A percentile compares a stretch with the other conserved stretches of the same genome.
Conservation (phyloP, 2,329 filamentous ascomycete genomes). For the Aaosphaeria pasadenensis region DNA sequence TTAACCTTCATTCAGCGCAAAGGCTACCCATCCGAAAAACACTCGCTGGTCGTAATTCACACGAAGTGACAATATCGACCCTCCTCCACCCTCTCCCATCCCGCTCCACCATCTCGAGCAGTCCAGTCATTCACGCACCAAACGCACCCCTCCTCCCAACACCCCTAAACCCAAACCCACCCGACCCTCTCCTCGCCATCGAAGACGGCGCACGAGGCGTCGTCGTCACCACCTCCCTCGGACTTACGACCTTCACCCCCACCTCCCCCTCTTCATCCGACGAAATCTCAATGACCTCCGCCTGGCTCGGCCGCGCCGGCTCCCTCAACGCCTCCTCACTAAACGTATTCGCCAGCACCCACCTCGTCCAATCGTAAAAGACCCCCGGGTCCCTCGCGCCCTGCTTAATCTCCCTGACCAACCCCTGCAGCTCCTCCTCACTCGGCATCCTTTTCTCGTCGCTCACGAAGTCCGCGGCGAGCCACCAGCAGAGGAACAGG, state of each 20-base stretch:
- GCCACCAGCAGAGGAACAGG: slow-evolving; percentile 36
- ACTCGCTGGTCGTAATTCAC: no score
- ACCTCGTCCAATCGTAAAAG: slow-evolving; percentile 25
- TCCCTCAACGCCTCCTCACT: neutral
- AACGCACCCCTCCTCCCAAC: no score
- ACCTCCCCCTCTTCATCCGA: slow-evolving; percentile 25
- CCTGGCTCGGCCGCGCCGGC: neutral
- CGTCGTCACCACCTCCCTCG: no score
- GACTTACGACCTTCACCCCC: slow-evolving; percentile 27
- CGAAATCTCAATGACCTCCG: slow-evolving; percentile 1
- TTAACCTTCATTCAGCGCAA: no score
- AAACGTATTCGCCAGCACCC: slow-evolving; percentile 15
- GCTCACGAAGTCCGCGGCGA: slow-evolving; percentile 18
- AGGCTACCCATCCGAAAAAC: no score
- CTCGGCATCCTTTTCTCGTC: slow-evolving; percentile 3
- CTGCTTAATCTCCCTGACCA: slow-evolving; percentile 11
- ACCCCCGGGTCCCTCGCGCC: slow-evolving; percentile 9
- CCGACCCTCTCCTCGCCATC: no score
- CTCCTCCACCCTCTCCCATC: no score
- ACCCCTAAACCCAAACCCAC: no score
- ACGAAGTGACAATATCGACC: no score
- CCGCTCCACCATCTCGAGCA: no score
- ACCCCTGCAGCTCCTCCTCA: slow-evolving; percentile 10
- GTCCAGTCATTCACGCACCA: no score
- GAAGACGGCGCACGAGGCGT: no score